Conservation (phyloP, 257 asterid species). For the Ocimum tenuiflorum region DNA sequence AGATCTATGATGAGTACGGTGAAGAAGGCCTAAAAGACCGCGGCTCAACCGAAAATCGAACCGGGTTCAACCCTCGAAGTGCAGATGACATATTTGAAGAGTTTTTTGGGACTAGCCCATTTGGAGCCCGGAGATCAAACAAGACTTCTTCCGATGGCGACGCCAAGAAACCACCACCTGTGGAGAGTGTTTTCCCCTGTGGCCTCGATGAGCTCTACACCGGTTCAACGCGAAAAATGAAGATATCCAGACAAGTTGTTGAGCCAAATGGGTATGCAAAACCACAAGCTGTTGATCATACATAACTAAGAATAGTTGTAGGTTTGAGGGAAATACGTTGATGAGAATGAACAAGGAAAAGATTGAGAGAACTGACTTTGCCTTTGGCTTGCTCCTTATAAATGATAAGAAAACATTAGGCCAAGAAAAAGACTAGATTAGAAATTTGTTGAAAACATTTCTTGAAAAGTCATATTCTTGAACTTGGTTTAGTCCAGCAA, state of each 20-base stretch:
- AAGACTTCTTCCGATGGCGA: constrained; percentile 49
- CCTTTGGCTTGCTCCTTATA: too few species aligned
- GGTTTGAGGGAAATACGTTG: too few species aligned
- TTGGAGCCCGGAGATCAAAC: constrained; percentile 47
- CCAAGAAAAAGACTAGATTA: too few species aligned
- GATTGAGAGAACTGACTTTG: too few species aligned
- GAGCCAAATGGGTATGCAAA: constrained; percentile 46
- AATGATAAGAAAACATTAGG: too few species aligned
- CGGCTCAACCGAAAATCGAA: constrained; percentile 39
- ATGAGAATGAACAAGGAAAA: too few species aligned
- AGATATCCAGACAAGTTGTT: constrained; percentile 71
- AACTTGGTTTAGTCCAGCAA: too few species aligned
- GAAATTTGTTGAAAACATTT: too few species aligned
- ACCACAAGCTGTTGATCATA: too few species aligned
- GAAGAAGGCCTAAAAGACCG: constrained; percentile 82
- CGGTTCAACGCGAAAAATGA: constrained; percentile 86
- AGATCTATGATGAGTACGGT: constrained; percentile 64
- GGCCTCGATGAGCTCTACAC: constrained; percentile 71
- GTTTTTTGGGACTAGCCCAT: constrained; percentile 87
- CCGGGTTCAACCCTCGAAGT: constrained; percentile 55
- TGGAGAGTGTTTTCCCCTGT: constrained; percentile 69
- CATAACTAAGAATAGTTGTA: too few species aligned
- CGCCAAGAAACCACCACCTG: constrained; percentile 71
- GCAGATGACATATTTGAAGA: constrained; percentile 96
- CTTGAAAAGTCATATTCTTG: too few species aligned